A percentile compares a stretch with the other conserved stretches of the same genome.
These are phyloP conservation scores for Priceomyces carsonii DNA, from an alignment of 805 yeast species.

Conservation along the genomic window DNA sequence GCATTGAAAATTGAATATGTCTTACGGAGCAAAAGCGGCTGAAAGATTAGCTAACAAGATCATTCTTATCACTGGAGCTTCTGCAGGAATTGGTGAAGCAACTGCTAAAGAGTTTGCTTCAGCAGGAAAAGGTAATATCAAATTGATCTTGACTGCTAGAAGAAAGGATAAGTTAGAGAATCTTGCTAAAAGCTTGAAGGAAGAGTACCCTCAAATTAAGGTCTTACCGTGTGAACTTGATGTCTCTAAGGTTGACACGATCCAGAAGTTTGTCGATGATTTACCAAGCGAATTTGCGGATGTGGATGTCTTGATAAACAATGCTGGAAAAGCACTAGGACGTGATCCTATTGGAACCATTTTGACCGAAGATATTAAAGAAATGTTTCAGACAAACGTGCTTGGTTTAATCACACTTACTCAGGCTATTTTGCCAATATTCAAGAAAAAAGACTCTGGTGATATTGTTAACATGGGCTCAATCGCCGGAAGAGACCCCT, in stretches of 20 bases:
- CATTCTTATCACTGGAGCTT: slow-evolving; percentile 91
- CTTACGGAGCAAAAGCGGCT: slow-evolving; percentile 73
- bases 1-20: too few species aligned
- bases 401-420: slow-evolving; percentile 82
- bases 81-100: slow-evolving; percentile 92
- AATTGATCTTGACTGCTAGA: slow-evolving; percentile 77
- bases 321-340: slow-evolving; percentile 83
- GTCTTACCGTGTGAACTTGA: slow-evolving; percentile 61
- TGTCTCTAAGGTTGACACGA: slow-evolving; percentile 41
- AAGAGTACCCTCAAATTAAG: slow-evolving; percentile 48
- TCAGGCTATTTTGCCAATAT: slow-evolving; percentile 70
- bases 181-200: slow-evolving; percentile 47
- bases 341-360: slow-evolving; percentile 74
- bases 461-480: slow-evolving; percentile 77
- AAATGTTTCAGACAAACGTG: slow-evolving; percentile 86
- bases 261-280: slow-evolving; percentile 48
- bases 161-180: slow-evolving; percentile 61
- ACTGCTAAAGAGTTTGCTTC: slow-evolving; percentile 86
- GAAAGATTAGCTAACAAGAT: slow-evolving; percentile 79
- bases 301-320: slow-evolving; percentile 68
- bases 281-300: slow-evolving; percentile 63
- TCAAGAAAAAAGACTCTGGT: slow-evolving; percentile 69
- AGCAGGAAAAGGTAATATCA: slow-evolving; percentile 69
- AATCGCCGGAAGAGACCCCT: slow-evolving; percentile 76
- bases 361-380: slow-evolving; percentile 59